Evolutionary conservation across 768 basidiomycete genomes (phyloP).

Genomic region (Termitomyces sp.): DNA sequence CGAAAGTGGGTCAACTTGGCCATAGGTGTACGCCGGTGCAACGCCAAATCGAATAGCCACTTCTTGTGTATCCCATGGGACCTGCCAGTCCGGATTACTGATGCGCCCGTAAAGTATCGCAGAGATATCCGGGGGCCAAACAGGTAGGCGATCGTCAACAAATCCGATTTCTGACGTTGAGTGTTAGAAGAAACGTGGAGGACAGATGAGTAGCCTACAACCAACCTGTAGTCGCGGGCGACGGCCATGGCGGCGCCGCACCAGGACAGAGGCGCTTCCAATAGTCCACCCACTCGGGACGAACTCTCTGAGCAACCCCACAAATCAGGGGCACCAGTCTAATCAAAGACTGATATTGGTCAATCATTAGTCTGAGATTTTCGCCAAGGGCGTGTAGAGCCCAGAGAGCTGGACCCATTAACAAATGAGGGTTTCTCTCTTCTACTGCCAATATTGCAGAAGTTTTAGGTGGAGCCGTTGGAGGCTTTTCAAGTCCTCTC

Average conservation of each 20-base stretch:
- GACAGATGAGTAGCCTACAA: slow-evolving; percentile 2
- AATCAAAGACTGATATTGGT: slow-evolving; percentile 49
- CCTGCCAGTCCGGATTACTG: slow-evolving; percentile 65
- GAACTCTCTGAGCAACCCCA: slow-evolving; percentile 52
- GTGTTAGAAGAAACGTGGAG: neutral
- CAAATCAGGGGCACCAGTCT: slow-evolving; percentile 60
- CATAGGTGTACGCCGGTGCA: slow-evolving; percentile 54
- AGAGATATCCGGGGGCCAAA: slow-evolving; percentile 75
- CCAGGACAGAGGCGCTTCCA: slow-evolving; percentile 81
- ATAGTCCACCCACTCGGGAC: slow-evolving; percentile 89
- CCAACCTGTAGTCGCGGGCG: slow-evolving; percentile 36
- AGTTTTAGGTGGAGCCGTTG: slow-evolving; percentile 17
- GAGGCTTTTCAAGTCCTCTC: slow-evolving; percentile 30
- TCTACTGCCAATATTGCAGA: slow-evolving; percentile 11
- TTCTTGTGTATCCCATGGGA: slow-evolving; percentile 45
- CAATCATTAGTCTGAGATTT: slow-evolving; percentile 52
- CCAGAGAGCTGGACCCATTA: slow-evolving; percentile 57
- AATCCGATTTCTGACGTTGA: slow-evolving; percentile 31
- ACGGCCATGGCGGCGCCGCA: slow-evolving; percentile 54
- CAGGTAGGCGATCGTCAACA: slow-evolving; percentile 66
- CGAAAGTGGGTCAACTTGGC: slow-evolving; percentile 51
- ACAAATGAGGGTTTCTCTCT: slow-evolving; percentile 29
- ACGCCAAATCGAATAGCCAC: slow-evolving; percentile 44
- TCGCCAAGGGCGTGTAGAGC: slow-evolving; percentile 79
- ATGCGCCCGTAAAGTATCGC: slow-evolving; percentile 56